phyloP scores from a whole-genome alignment of 2,329 filamentous ascomycete species.

The Cladophialophora chaetospira region DNA sequence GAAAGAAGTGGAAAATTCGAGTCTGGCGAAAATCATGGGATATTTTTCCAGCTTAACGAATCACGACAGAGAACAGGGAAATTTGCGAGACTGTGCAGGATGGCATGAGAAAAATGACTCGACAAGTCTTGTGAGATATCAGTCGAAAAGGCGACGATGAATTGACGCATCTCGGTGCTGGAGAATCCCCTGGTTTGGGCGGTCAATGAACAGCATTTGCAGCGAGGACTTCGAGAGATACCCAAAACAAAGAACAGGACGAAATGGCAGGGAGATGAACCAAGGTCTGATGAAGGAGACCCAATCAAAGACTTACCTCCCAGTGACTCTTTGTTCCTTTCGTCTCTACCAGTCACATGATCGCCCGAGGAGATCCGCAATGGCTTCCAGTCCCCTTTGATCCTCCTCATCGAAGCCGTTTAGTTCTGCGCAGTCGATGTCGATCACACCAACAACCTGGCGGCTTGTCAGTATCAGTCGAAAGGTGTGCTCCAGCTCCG shows the following conservation, averaged over 20 bases:
- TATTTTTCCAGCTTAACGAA: background rate
- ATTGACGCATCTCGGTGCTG: background rate
- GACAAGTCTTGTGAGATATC: background rate
- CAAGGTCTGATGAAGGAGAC: background rate
- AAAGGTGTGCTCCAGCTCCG: too few species aligned
- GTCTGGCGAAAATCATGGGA: background rate
- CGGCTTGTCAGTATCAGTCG: too few species aligned
- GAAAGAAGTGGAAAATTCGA: background rate
- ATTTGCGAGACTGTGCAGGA: background rate
- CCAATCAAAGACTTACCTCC: background rate
- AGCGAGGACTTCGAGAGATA: background rate
- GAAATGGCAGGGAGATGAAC: background rate
- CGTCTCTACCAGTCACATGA: constrained; percentile 45
- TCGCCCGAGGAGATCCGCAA: constrained; percentile 44
- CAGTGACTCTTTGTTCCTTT: background rate
- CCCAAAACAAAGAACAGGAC: background rate
- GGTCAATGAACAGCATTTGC: constrained; percentile 5
- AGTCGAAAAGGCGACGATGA: background rate
- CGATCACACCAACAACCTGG: constrained; percentile 52
- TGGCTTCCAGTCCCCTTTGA: constrained; percentile 44
- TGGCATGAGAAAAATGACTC: background rate
- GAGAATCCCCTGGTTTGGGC: too few species aligned
- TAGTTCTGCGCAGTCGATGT: constrained; percentile 49
- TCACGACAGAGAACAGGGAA: background rate
- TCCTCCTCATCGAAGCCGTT: constrained; percentile 50